A percentile compares a stretch with the other conserved stretches of the same genome.
Evolutionary conservation across 495 filamentous ascomycete genomes (phyloP).

Genomic region (Talaromyces thailandensis): DNA sequence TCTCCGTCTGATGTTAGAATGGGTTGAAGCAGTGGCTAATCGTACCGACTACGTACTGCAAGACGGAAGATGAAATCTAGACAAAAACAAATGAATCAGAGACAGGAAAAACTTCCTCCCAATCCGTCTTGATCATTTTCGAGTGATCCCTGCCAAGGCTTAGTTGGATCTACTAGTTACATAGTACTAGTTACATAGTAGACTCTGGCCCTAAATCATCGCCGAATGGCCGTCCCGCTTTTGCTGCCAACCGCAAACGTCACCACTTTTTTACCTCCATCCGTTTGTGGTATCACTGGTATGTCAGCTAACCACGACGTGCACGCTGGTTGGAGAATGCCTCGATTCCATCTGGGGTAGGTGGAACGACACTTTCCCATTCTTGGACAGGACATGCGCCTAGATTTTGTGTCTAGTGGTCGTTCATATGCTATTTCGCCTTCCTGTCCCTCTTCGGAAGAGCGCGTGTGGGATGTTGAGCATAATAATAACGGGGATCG

Average conservation of each 20-base stretch:
- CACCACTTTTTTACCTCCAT: not conserved
- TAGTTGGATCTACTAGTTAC: not conserved
- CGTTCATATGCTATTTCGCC: not conserved
- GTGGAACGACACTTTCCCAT: not conserved
- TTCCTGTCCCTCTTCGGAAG: not conserved
- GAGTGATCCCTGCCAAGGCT: not conserved
- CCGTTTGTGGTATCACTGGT: not conserved
- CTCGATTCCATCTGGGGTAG: not conserved
- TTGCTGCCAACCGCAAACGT: not conserved
- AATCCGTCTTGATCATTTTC: not conserved
- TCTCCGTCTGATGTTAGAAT: not conserved
- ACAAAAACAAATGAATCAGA: not conserved
- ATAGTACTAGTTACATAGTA: too few relatives aligned
- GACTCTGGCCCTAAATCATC: not conserved
- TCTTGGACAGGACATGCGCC: not conserved
- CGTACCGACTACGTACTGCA: not conserved
- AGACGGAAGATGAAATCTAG: not conserved
- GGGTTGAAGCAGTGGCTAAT: not conserved
- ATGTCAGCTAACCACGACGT: not conserved
- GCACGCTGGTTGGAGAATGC: not conserved
- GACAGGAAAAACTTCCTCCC: not conserved
- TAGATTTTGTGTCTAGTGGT: not conserved
- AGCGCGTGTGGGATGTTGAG: not conserved
- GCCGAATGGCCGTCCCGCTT: not conserved
- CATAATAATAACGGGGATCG: not conserved